A percentile compares a stretch with the other conserved stretches of the same genome.
These are phyloP conservation scores for Magnusiomyces sp. DNA, from an alignment of 1,139 yeast genomes.

Conservation along the genomic window DNA sequence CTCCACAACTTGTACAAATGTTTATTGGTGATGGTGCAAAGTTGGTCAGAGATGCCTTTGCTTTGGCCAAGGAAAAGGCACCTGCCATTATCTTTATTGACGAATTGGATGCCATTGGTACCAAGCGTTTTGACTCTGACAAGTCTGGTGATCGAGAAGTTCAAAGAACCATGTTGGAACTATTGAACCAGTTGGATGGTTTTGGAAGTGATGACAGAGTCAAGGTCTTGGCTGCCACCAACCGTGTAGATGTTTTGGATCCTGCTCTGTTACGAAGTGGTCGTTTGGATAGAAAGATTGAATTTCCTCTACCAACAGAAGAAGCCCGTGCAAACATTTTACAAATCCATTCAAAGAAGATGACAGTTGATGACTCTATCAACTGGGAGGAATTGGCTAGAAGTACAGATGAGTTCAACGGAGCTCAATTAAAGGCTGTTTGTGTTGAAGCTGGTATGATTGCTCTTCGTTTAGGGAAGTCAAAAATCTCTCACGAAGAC, in stretches of 20 bases:
- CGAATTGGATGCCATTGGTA: conserved; percentile 97
- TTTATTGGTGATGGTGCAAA: conserved; percentile 99
- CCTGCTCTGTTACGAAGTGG: conserved; percentile 97
- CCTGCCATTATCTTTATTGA: conserved; percentile 97
- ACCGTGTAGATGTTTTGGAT: conserved; percentile 94
- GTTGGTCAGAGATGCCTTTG: conserved; percentile 95
- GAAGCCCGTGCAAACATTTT: conserved; percentile 94
- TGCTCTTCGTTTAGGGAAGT: conserved; percentile 91
- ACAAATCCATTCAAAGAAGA: conserved; percentile 93
- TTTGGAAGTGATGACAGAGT: conserved; percentile 97
- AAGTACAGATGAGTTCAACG: conserved; percentile 95
- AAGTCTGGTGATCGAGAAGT: conserved; percentile 98
- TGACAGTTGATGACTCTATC: conserved; percentile 87
- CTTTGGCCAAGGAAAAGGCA: conserved; percentile 96
- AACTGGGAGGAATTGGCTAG: conserved; percentile 98
- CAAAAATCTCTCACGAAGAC: conserved; percentile 90
- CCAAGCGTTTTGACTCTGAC: conserved; percentile 95
- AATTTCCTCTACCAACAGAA: conserved; percentile 94
- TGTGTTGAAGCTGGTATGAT: conserved; percentile 99
- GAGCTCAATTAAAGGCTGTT: conserved; percentile 97
- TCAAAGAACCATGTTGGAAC: conserved; percentile 97
- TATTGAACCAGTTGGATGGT: conserved; percentile 94
- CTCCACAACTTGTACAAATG: conserved; percentile 98
- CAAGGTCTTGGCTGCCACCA: conserved; percentile 95
- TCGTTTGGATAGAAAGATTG: conserved; percentile 93